Percentiles rank a stretch among this genome's conserved stretches.
Conservation (phyloP, 345 rosid genomes). For the Hibiscus trionum region DNA sequence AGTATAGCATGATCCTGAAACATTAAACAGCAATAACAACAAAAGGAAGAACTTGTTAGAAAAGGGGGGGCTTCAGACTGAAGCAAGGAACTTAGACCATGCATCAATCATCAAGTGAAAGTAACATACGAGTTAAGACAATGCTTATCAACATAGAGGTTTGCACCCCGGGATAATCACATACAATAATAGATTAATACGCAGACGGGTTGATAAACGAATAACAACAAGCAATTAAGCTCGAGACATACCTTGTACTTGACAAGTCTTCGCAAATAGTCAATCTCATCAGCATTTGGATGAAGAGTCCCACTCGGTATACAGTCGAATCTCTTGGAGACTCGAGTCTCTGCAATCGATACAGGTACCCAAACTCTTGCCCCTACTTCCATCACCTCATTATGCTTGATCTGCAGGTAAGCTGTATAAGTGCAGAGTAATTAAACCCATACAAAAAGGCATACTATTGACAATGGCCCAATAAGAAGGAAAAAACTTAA, state of each 20-base stretch:
- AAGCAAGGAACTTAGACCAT: conserved; percentile 4
- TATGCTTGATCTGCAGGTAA: conserved; percentile 55
- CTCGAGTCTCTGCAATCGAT: conserved; percentile 60
- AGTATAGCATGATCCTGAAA: conserved; percentile 71
- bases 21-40: conserved; percentile 7
- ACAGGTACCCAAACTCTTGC: conserved; percentile 62
- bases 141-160: neutral
- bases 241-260: conserved; percentile 56
- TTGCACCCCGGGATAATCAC: neutral
- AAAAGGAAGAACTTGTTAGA: neutral
- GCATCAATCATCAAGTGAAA: neutral
- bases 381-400: conserved; percentile 62
- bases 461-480: conserved; percentile 1
- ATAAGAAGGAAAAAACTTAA: neutral
- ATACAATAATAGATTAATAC: neutral
- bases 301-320: conserved; percentile 85
- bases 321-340: conserved; percentile 69
- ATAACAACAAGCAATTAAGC: neutral
- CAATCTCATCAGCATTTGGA: conserved; percentile 91
- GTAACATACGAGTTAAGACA: neutral
- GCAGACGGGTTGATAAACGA: neutral
- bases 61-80: neutral
- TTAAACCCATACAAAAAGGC: conserved; percentile 20
- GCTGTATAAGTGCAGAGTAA: conserved; percentile 29
- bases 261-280: conserved; percentile 82